Conservation (phyloP, 331 rosid species). For the Acacia concinna region DNA sequence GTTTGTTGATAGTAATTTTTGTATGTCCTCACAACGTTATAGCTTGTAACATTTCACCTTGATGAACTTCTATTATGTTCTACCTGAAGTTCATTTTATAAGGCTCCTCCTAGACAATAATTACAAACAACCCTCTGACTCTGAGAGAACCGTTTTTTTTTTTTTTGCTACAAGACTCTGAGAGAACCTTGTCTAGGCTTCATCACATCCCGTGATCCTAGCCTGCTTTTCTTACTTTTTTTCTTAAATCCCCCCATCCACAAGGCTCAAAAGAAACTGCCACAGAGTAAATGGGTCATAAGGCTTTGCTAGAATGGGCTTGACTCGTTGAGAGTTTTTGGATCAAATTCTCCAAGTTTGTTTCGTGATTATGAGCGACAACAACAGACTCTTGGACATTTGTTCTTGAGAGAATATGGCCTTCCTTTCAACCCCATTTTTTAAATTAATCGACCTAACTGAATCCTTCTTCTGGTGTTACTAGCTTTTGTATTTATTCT, state of each 20-base stretch:
- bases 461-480: not conserved
- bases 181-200: too few relatives aligned
- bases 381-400: not conserved
- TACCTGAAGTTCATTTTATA: not conserved
- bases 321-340: not conserved
- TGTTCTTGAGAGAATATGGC: not conserved
- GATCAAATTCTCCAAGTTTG: not conserved
- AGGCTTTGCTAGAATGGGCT: not conserved
- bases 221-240: not conserved
- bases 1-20: not conserved
- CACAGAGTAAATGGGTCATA: not conserved
- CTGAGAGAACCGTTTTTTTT: too few relatives aligned
- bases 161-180: too few relatives aligned
- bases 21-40: not conserved
- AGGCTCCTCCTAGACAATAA: not conserved
- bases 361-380: not conserved
- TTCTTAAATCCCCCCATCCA: too few relatives aligned
- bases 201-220: not conserved
- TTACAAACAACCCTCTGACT: not conserved
- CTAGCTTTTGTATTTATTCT: not conserved
- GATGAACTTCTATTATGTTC: not conserved
- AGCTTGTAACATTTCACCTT: not conserved
- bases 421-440: not conserved
- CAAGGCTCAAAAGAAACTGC: too few relatives aligned
- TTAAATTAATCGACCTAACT: not conserved